These are phyloP conservation scores for Lizonia empirigonia DNA, from an alignment of 2,329 filamentous ascomycete species.

Conservation along the genomic window DNA sequence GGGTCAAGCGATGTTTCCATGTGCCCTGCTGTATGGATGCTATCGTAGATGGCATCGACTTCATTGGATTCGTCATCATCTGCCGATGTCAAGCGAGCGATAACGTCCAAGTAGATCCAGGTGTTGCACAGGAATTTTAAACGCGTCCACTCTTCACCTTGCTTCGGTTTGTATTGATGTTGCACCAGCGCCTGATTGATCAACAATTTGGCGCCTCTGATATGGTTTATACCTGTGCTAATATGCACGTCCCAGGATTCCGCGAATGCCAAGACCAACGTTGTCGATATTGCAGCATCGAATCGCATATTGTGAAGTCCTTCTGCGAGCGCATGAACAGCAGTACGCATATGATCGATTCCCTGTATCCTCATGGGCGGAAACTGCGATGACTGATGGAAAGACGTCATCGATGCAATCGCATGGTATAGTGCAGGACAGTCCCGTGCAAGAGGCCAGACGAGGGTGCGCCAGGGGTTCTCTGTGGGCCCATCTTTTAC, in stretches of 20 bases:
- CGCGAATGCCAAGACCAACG: conserved; percentile 69
- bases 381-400: conserved; percentile 66
- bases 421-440: conserved; percentile 71
- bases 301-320: conserved; percentile 67
- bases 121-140: conserved; percentile 72
- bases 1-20: conserved; percentile 67
- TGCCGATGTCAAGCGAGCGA: conserved; percentile 68
- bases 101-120: conserved; percentile 76
- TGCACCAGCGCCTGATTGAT: conserved; percentile 64
- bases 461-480: conserved; percentile 72
- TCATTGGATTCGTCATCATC: conserved; percentile 63
- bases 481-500: conserved; percentile 72
- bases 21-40: conserved; percentile 40
- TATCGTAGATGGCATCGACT: conserved; percentile 51
- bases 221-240: conserved; percentile 70
- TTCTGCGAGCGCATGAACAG: conserved; percentile 63
- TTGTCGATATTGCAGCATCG: conserved; percentile 72
- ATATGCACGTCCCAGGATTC: conserved; percentile 75
- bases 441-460: conserved; percentile 71
- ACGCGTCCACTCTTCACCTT: conserved; percentile 53
- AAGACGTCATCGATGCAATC: conserved; percentile 70
- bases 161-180: conserved; percentile 50
- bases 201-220: conserved; percentile 69
- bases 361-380: conserved; percentile 65
- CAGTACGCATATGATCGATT: conserved; percentile 71